Evolutionary conservation across 2,329 filamentous ascomycete species (phyloP).

Genomic region (Botrytis squamosa): DNA sequence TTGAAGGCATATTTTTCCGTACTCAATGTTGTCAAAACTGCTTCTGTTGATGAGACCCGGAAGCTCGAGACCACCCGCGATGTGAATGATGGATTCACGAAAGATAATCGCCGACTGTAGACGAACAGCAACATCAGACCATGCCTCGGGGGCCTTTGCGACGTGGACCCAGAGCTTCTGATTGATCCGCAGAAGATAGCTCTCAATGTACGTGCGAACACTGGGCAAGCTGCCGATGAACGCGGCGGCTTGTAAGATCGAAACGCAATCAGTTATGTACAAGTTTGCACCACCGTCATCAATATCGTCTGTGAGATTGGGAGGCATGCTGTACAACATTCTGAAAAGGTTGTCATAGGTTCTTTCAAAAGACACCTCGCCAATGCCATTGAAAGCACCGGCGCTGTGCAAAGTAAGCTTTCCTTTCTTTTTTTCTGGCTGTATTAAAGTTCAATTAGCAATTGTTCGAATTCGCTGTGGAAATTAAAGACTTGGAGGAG

Average conservation of each 20-base stretch:
- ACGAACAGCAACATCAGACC: constrained; percentile 32
- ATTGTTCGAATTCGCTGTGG: not conserved
- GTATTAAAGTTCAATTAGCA: not conserved
- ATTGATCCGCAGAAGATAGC: constrained; percentile 32
- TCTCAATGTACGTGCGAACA: constrained; percentile 31
- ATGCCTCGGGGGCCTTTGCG: constrained; percentile 26
- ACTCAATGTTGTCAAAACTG: constrained; percentile 10
- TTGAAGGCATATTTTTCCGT: constrained; percentile 21
- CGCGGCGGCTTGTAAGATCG: constrained; percentile 32
- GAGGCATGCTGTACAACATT: constrained; percentile 29
- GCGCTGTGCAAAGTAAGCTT: not conserved
- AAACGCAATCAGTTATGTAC: constrained; percentile 28
- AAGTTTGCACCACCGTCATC: constrained; percentile 4
- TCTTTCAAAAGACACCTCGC: constrained; percentile 25
- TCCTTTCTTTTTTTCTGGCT: constrained; percentile 19
- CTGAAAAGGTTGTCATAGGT: constrained; percentile 37
- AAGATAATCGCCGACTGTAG: constrained; percentile 36
- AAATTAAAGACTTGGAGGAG: not conserved
- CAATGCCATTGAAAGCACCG: constrained; percentile 25
- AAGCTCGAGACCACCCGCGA: constrained; percentile 31
- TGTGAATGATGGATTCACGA: constrained; percentile 35
- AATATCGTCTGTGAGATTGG: constrained; percentile 25
- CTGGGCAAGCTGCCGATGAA: constrained; percentile 25
- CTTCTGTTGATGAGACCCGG: constrained; percentile 23
- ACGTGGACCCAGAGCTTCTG: constrained; percentile 34